phyloP scores from a whole-genome alignment of 2,329 filamentous ascomycete species.

The Cordyceps pruinosa region DNA sequence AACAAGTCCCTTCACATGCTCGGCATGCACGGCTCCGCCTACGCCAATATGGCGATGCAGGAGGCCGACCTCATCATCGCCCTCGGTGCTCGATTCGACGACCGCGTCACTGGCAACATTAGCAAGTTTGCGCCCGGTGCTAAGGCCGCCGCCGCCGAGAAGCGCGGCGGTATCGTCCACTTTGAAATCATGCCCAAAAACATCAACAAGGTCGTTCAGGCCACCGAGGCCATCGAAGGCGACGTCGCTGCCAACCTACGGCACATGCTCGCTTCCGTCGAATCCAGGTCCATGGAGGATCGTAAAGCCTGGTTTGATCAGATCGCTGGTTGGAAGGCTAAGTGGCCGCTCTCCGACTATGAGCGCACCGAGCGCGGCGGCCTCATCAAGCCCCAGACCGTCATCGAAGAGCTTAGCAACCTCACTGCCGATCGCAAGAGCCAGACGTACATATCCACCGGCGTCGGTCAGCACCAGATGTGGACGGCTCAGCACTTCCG shows the following conservation, averaged over 20 bases:
- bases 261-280: slow-evolving; percentile 65
- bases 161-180: slow-evolving; percentile 88
- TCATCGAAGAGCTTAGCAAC: slow-evolving; percentile 86
- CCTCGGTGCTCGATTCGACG: slow-evolving; percentile 88
- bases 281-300: slow-evolving; percentile 53
- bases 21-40: slow-evolving; percentile 95
- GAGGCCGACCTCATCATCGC: slow-evolving; percentile 94
- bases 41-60: slow-evolving; percentile 97
- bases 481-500: slow-evolving; percentile 96
- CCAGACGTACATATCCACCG: slow-evolving; percentile 81
- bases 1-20: slow-evolving; percentile 96
- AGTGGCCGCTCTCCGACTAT: slow-evolving; percentile 78
- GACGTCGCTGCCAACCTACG: slow-evolving; percentile 77
- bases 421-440: slow-evolving; percentile 75
- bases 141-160: slow-evolving; percentile 74
- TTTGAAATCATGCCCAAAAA: slow-evolving; percentile 99
- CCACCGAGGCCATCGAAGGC: slow-evolving; percentile 90
- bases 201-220: slow-evolving; percentile 98
- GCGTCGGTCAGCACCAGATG: slow-evolving; percentile 98
- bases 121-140: slow-evolving; percentile 85
- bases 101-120: slow-evolving; percentile 80
- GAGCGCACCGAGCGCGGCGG: slow-evolving; percentile 70
- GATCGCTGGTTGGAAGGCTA: slow-evolving; percentile 85
- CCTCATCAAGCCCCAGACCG: slow-evolving; percentile 86
- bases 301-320: slow-evolving; percentile 82